Base-by-base conservation (phyloP, 1,139 yeast genomes). In the Debaryomyces udenii region DNA sequence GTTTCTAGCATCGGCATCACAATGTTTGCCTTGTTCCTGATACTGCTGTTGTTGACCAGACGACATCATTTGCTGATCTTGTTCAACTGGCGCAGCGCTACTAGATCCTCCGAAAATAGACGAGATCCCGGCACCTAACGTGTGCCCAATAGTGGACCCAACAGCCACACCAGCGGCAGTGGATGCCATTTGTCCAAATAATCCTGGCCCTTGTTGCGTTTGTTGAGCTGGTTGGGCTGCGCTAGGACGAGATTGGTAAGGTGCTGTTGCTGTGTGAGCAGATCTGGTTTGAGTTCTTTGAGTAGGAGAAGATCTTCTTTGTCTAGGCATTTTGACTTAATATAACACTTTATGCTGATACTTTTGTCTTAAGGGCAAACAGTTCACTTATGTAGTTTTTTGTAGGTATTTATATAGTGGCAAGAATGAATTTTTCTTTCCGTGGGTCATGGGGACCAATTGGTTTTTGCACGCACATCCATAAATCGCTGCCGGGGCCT, bases 101-200 rank as follows among this genome's bases (percentile, higher is more conserved):
- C 83, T 74, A n/a, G 86, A 76, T 41, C 96, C 96, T 41, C 96
- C 91, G 60, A 93, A 91, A 76, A 93, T 68, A 39, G 89, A 76
- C 41, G 96, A 82, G 55, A 93, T 74, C 57, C 98, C 98, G 45
- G 96, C 96, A 68, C 98, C 97, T 48, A 93, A 56, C 38, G 98
- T 89, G 76, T 93, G 99, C 47, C 99, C 99, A 46, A 91, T 83
- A 49, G 98, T 84, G 43, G 96, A 87, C 58, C 99, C 99, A 44
- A 93, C 97, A 39, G 98, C 99, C 28, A 93, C 99, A 80, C 99
- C 99, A 41, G 98, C 99, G 46, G 99, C 99, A 42, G 99, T 93
- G 34, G 96, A 78, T 24, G 98, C 98, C 98, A 93, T 93, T 70
- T 93, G 96, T 46, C 94, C 87, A 60, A 93, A 91, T 63, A 93